Base-by-base conservation (phyloP, 2,329 filamentous ascomycete genomes). In the Ambrosiella xylebori region DNA sequence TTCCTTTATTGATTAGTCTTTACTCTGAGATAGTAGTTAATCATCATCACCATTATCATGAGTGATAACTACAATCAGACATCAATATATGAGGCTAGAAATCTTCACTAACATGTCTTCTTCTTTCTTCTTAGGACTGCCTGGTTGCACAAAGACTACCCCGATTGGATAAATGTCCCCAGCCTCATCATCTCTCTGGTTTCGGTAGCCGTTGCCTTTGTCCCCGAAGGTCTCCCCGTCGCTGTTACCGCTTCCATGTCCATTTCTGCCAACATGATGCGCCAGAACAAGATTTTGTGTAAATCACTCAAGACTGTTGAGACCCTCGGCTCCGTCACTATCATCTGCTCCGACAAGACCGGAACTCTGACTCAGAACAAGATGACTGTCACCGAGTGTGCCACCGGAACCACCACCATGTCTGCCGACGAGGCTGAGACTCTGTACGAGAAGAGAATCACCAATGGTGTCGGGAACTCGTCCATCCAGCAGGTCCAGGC, bases 321-420 rank as follows among this genome's bases (percentile, higher is more conserved):
- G 73, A 98, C 93, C 8, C 78, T 98, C 56, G 93, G 93, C 68
- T 97, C 93, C 77, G 97, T 93, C 80, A 98, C 91, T 67, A 90
- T 98, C 59, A 96, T 98, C 68, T 98, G 94, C 76, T 98, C 94
- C 2, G 93, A 98, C 76, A 98, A 98, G 77, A 98, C 93, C 3
- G 94, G 93, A 64, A 98, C 93, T 54, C 74, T 98, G 67, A 98
- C 93, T 9, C 98, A 93, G 45, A 98, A 98, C 73, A 90, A 97
- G 72, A 98, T 98, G 93, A 98, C 93, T 67, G 93, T 96, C 59
- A 93, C 84, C 74, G 95, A 91, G 71, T 73, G 97, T 59, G 86
- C 95, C 52, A 88, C 90, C 67, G 76, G 98, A 64, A 83, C 80
- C 65, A 81, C 88, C 1, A 96, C 88, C 52, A 97, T 96, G 68